A percentile compares a stretch with the other conserved stretches of the same genome.
Evolutionary conservation across 163 green algal genomes (phyloP).

Genomic region (Chloromonas sp.): DNA sequence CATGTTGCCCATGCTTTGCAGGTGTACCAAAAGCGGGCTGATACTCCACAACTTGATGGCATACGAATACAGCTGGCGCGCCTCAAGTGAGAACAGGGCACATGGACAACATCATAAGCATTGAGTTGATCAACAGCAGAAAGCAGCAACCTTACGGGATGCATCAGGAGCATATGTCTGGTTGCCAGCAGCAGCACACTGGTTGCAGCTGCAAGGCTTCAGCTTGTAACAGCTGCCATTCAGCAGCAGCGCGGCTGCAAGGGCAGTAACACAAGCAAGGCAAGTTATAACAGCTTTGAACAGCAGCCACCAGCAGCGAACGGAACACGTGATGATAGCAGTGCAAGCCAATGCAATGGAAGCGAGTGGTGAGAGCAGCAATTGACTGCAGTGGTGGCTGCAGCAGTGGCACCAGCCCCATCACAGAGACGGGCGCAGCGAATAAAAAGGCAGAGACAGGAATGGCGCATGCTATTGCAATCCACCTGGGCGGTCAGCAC

Average conservation of each 20-base stretch:
- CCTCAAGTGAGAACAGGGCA: constrained; percentile 45
- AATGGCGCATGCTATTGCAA: no score
- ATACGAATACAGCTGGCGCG: constrained; percentile 67
- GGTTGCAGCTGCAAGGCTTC: not conserved
- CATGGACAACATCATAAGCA: not conserved
- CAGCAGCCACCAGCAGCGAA: no score
- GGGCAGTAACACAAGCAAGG: no score
- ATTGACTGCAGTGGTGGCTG: no score
- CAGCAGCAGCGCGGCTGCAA: not conserved
- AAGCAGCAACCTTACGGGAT: not conserved
- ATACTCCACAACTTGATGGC: constrained; percentile 59
- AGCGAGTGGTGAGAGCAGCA: no score
- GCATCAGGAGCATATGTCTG: not conserved
- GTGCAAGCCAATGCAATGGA: no score
- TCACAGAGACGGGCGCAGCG: no score
- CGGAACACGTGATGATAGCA: no score
- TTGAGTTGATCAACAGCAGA: not conserved
- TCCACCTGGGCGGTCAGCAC: no score
- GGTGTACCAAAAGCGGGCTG: constrained; percentile 85
- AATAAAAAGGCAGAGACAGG: no score
- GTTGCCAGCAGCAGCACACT: not conserved
- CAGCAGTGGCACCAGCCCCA: no score
- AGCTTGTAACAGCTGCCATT: not conserved
- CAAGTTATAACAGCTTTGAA: no score
- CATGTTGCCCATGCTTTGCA: constrained; percentile 20